phyloP scores from a whole-genome alignment of 306 rosid genomes.

The Ammopiptanthus mongolicus region DNA sequence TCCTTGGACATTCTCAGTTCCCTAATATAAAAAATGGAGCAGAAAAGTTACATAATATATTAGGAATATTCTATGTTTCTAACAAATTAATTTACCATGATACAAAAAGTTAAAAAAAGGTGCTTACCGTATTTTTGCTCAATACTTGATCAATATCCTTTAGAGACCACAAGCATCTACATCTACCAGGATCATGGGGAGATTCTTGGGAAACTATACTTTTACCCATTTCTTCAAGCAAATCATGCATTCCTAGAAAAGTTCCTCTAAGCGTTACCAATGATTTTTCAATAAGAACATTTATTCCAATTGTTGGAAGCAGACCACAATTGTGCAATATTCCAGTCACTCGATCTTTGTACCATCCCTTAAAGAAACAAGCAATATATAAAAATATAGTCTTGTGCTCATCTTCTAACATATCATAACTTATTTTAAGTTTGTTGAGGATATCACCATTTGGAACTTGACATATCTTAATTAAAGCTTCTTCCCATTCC shows the following conservation, averaged over 20 bases:
- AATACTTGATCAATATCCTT: background rate
- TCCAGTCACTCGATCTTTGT: background rate
- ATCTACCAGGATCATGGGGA: background rate
- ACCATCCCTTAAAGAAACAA: slow-evolving; percentile 20
- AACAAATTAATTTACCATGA: too few relatives aligned
- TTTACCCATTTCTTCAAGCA: slow-evolving; percentile 21
- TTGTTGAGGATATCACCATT: background rate
- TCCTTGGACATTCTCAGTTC: background rate
- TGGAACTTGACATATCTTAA: background rate
- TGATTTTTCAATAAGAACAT: slow-evolving; percentile 16
- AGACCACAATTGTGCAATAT: background rate
- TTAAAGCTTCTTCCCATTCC: slow-evolving; percentile 13
- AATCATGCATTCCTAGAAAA: slow-evolving; percentile 7
- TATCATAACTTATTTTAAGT: slow-evolving; percentile 14
- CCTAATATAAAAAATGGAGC: background rate
- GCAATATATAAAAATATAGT: slow-evolving; percentile 26
- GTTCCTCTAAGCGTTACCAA: background rate
- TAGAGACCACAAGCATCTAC: background rate
- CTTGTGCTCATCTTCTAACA: background rate
- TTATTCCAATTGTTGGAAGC: background rate
- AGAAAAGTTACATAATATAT: background rate
- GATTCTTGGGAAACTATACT: background rate
- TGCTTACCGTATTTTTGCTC: background rate
- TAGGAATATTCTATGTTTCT: too few relatives aligned
- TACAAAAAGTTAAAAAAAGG: background rate